Percentiles rank a stretch among this genome's conserved stretches.
Evolutionary conservation across 495 filamentous ascomycete genomes (phyloP).

Genomic region (Penicillium pulvis): DNA sequence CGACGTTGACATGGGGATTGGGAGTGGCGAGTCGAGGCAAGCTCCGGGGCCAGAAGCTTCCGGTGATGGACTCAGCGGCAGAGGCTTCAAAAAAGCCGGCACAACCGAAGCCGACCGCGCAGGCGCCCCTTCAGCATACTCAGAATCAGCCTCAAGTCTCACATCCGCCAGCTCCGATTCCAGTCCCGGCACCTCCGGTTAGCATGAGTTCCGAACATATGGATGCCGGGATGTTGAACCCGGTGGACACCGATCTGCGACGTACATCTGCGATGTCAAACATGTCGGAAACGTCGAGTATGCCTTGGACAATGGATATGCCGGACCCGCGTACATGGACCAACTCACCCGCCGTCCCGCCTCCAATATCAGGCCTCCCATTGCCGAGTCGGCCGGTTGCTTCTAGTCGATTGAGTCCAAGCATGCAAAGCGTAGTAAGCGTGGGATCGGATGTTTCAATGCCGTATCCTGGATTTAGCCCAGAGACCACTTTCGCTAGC

Average conservation of each 20-base stretch:
- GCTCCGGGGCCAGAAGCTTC: slow-evolving; percentile 83
- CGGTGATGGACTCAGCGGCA: slow-evolving; percentile 56
- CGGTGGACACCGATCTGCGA: slow-evolving; percentile 11
- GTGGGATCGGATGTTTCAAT: slow-evolving; percentile 17
- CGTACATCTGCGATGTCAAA: slow-evolving; percentile 14
- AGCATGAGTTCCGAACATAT: slow-evolving; percentile 9
- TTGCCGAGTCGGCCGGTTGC: slow-evolving; percentile 23
- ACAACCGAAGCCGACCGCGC: slow-evolving; percentile 12
- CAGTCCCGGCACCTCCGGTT: slow-evolving; percentile 2
- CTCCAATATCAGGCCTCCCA: slow-evolving; percentile 31
- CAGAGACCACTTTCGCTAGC: slow-evolving; percentile 15
- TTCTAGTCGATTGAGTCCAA: slow-evolving; percentile 18
- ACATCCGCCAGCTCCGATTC: slow-evolving; percentile 18
- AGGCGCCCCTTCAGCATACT: slow-evolving; percentile 12
- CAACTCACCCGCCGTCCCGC: slow-evolving; percentile 18
- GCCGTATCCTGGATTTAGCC: slow-evolving; percentile 22
- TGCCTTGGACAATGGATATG: slow-evolving; percentile 34
- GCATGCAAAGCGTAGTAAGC: slow-evolving; percentile 8
- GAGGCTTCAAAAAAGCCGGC: slow-evolving; percentile 17
- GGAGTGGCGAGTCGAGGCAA: slow-evolving; percentile 97
- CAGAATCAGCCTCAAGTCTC: slow-evolving; percentile 16
- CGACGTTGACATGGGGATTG: slow-evolving; percentile 95
- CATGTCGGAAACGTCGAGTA: slow-evolving; percentile 16
- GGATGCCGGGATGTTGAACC: neutral
- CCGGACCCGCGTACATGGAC: slow-evolving; percentile 32